Evolutionary conservation across 2,329 filamentous ascomycete genomes (phyloP).

Genomic region (Penicillium sp.): DNA sequence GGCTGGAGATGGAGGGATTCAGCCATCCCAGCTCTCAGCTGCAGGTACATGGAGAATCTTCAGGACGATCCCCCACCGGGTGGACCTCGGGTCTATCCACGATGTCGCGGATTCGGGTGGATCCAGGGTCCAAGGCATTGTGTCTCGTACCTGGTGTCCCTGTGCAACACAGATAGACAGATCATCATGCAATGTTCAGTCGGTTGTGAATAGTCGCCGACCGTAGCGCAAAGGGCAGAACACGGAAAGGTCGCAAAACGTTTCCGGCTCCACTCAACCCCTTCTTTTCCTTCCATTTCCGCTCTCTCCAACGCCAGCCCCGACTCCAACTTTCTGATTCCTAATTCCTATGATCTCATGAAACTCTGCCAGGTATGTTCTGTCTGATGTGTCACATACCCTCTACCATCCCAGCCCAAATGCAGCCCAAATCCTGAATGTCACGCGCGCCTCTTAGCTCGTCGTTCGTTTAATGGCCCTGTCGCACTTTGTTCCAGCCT

Average conservation of each 20-base stretch:
- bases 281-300: neutral
- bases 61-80: neutral
- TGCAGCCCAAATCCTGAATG: neutral
- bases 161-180: neutral
- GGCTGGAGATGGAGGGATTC: no score
- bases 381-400: neutral
- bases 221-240: neutral
- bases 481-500: constrained; percentile 10
- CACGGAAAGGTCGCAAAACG: neutral
- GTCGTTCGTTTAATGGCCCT: neutral
- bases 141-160: neutral
- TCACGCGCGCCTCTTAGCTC: neutral
- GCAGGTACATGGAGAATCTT: neutral
- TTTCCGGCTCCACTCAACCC: neutral
- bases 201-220: neutral
- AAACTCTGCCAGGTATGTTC: neutral
- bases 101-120: constrained; percentile 1
- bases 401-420: neutral
- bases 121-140: neutral
- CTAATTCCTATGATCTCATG: neutral
- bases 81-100: constrained; percentile 3
- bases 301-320: neutral
- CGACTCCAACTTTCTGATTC: neutral
- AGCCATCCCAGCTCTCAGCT: neutral
- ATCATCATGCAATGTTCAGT: neutral